A percentile compares a stretch with the other conserved stretches of the same genome.
These are phyloP conservation scores for Tulasnella sp. DNA, from an alignment of 768 basidiomycete genomes.

Conservation along the genomic window DNA sequence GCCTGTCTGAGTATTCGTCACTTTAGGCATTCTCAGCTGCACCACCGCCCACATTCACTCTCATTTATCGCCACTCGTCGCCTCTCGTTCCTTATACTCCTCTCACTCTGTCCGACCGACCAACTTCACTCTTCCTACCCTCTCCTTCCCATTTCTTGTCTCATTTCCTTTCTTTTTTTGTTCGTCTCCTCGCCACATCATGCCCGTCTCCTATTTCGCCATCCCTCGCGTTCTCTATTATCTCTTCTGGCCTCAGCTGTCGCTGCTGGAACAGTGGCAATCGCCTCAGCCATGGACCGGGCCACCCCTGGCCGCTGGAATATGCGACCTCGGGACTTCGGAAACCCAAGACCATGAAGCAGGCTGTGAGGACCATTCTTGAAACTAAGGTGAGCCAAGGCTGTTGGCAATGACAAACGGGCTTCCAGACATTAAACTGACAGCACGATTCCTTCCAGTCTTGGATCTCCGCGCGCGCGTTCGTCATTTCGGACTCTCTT, in stretches of 20 bases:
- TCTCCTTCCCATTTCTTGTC: neutral
- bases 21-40: neutral
- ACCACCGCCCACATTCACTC: neutral
- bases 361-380: neutral
- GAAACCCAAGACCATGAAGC: neutral
- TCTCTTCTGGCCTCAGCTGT: constrained; percentile 11
- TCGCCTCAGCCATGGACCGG: neutral
- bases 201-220: neutral
- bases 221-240: constrained; percentile 9
- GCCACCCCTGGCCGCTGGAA: neutral
- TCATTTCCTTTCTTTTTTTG: neutral
- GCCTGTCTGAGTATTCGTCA: neutral
- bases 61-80: neutral
- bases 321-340: neutral
- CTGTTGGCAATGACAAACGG: neutral
- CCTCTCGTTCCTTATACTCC: neutral
- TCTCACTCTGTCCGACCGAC: neutral
- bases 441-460: neutral
- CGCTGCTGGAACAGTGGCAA: constrained; percentile 12
- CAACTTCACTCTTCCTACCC: neutral
- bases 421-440: neutral
- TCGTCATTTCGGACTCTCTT: neutral
- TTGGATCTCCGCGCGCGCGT: neutral
- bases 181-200: neutral
- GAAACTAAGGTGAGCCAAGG: neutral